phyloP scores from a whole-genome alignment of 202 grass and related monocot species.

The Saccharum hybrid region DNA sequence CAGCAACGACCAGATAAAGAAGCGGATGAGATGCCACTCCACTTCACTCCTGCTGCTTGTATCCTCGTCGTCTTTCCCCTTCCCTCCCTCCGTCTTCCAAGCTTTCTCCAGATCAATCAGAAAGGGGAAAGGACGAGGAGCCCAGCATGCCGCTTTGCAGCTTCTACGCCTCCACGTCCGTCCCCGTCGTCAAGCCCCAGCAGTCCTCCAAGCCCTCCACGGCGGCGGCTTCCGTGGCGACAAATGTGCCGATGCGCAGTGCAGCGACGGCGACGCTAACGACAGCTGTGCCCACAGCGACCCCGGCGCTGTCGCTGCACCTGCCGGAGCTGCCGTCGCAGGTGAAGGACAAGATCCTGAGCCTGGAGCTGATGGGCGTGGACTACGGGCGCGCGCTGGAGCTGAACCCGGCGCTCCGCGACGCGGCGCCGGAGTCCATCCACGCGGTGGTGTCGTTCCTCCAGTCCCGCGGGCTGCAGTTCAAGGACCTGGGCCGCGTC shows the following conservation, averaged over 20 bases:
- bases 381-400: slow-evolving; percentile 59
- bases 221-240: neutral
- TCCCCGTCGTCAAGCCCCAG: slow-evolving; percentile 45
- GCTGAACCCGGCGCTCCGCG: slow-evolving; percentile 60
- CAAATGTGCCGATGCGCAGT: neutral
- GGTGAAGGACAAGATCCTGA: slow-evolving; percentile 76
- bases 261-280: neutral
- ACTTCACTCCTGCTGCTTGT: neutral
- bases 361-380: slow-evolving; percentile 82
- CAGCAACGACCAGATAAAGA: slow-evolving; percentile 51
- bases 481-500: slow-evolving; percentile 71
- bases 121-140: neutral
- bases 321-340: slow-evolving; percentile 52
- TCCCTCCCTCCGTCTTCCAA: neutral
- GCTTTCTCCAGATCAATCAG: slow-evolving; percentile 15
- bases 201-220: slow-evolving; percentile 15
- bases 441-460: slow-evolving; percentile 63
- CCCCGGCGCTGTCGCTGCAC: slow-evolving; percentile 36
- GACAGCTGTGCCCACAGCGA: neutral
- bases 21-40: slow-evolving; percentile 50
- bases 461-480: slow-evolving; percentile 69
- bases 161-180: slow-evolving; percentile 58
- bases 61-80: neutral
- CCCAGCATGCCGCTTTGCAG: slow-evolving; percentile 53
- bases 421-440: slow-evolving; percentile 61